A percentile compares a stretch with the other conserved stretches of the same genome.
These are phyloP conservation scores for Emericellopsis atlantica DNA, from an alignment of 2,329 filamentous ascomycete genomes.

Conservation along the genomic window DNA sequence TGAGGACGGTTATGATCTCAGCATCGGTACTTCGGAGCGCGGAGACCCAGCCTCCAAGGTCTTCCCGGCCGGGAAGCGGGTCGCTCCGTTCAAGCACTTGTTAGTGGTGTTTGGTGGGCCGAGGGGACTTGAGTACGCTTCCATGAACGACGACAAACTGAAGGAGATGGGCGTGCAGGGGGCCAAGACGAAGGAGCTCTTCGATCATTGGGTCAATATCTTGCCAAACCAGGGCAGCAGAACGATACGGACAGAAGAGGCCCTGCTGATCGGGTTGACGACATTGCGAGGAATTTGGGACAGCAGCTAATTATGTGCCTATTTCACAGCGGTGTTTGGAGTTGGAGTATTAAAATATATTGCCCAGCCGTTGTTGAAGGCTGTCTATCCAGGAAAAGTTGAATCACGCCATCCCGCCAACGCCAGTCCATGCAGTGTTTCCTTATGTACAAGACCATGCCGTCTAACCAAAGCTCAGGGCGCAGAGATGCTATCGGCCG, in stretches of 20 bases:
- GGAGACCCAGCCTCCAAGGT: constrained; percentile 38
- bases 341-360: not conserved
- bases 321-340: not conserved
- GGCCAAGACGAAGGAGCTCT: constrained; percentile 54
- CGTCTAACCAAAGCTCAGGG: not conserved
- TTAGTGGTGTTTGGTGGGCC: constrained; percentile 73
- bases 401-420: constrained; percentile 1
- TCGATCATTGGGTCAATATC: constrained; percentile 77
- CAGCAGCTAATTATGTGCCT: not conserved
- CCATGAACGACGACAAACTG: constrained; percentile 45
- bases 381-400: constrained; percentile 1
- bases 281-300: constrained; percentile 50
- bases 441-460: not conserved
- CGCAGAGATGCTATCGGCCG: not conserved
- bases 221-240: constrained; percentile 70
- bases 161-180: constrained; percentile 50
- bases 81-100: constrained; percentile 50
- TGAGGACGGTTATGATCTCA: constrained; percentile 69
- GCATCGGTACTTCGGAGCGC: constrained; percentile 73
- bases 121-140: constrained; percentile 64
- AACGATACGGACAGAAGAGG: constrained; percentile 75
- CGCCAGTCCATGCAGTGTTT: not conserved
- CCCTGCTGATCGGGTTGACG: constrained; percentile 64
- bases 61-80: constrained; percentile 28
- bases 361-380: constrained; percentile 5